Conservation (phyloP, 2,329 filamentous ascomycete species). For the Aspergillus tanneri region DNA sequence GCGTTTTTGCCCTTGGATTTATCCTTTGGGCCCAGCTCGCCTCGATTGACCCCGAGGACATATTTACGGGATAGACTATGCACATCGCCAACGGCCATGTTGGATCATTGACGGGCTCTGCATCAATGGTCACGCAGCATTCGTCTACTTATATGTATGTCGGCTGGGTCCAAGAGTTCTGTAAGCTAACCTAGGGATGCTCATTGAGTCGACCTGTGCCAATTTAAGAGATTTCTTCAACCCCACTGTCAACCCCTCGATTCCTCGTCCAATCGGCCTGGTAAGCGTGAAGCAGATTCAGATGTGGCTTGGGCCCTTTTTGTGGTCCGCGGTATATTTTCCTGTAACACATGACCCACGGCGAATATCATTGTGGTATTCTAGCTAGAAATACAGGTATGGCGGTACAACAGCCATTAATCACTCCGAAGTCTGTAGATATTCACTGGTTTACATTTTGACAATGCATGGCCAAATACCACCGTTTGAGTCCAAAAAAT, state of each 20-base stretch:
- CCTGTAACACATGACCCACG: not conserved
- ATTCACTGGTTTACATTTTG: no score
- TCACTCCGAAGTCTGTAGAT: no score
- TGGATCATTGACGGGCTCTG: no score
- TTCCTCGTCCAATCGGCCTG: not conserved
- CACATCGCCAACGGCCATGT: constrained; percentile 14
- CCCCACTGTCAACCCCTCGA: constrained; percentile 7
- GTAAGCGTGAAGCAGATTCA: not conserved
- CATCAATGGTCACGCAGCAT: no score
- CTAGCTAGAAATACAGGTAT: not conserved
- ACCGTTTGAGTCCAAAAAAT: not conserved
- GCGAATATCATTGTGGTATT: not conserved
- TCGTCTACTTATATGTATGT: no score
- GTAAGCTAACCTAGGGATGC: not conserved
- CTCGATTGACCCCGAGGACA: constrained; percentile 5
- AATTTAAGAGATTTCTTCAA: constrained; percentile 12
- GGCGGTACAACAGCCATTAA: no score
- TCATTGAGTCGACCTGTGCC: not conserved
- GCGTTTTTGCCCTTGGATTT: not conserved
- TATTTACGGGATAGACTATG: constrained; percentile 9
- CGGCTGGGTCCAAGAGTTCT: no score
- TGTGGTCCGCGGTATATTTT: not conserved
- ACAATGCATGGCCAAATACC: no score
- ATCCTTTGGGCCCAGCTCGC: not conserved
- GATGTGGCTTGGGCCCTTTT: not conserved